phyloP scores from a whole-genome alignment of 202 grass and related monocot genomes.

The Panicum virgatum region DNA sequence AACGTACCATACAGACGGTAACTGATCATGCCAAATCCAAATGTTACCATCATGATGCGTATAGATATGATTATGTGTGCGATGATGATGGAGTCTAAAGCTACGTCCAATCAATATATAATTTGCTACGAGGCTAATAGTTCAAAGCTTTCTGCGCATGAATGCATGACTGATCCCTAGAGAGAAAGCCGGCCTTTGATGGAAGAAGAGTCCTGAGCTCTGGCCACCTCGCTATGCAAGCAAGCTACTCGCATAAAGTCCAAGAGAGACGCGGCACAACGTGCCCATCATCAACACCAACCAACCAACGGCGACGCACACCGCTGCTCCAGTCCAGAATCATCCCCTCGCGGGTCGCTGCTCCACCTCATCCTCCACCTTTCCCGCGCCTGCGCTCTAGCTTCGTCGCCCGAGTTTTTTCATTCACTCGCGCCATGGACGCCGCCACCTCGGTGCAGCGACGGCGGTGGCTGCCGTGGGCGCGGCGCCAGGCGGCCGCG shows the following conservation, averaged over 20 bases:
- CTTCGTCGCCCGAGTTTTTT: too few species aligned
- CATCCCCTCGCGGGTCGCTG: background rate
- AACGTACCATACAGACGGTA: too few species aligned
- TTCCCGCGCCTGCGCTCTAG: too few species aligned
- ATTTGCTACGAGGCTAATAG: too few species aligned
- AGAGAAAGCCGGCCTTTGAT: too few species aligned
- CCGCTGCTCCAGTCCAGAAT: background rate
- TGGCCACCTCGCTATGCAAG: background rate
- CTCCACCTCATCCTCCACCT: background rate
- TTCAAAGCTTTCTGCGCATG: background rate
- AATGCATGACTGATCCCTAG: background rate
- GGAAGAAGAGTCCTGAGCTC: background rate
- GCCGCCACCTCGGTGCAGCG: background rate
- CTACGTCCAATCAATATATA: too few species aligned
- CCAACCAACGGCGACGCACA: background rate
- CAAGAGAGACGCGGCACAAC: background rate
- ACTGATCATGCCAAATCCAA: too few species aligned
- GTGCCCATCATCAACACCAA: background rate
- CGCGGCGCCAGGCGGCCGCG: constrained; percentile 8
- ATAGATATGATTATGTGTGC: too few species aligned
- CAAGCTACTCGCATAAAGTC: background rate
- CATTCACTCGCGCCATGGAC: background rate
- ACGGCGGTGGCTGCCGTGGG: constrained; percentile 10
- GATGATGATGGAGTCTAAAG: too few species aligned
- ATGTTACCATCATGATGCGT: too few species aligned